Percentiles rank a stretch among this genome's conserved stretches.
Conservation (phyloP, 768 basidiomycete species). For the Tricholoma sp. region DNA sequence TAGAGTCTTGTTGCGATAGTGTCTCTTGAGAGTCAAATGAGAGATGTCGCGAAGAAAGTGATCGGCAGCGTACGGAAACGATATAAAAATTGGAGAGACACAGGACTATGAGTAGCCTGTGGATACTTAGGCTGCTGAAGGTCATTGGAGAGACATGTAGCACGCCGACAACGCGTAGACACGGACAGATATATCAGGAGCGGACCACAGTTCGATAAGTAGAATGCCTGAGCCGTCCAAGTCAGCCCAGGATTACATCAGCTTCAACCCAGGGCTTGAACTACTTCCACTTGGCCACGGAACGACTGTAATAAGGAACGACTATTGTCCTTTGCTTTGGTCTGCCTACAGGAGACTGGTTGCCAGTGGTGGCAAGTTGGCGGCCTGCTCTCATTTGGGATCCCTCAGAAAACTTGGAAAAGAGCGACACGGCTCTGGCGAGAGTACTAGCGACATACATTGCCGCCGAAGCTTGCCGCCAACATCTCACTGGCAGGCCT, state of each 20-base stretch:
- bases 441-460: no score
- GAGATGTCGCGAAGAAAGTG: conserved; percentile 1
- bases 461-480: no score
- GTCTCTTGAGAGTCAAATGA: conserved; percentile 11
- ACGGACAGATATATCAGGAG: conserved; percentile 1
- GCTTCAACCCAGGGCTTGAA: not conserved
- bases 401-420: no score
- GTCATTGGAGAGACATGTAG: conserved; percentile 14
- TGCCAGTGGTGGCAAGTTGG: no score
- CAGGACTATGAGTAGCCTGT: not conserved
- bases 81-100: not conserved
- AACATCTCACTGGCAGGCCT: no score
- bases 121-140: not conserved
- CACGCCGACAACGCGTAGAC: not conserved
- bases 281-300: no score
- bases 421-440: no score
- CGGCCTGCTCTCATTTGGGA: no score
- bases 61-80: not conserved
- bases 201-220: not conserved
- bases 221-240: no score
- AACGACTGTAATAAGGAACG: no score
- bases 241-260: not conserved
- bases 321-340: no score
- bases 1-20: conserved; percentile 6
- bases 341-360: no score